These are phyloP conservation scores for Phytophthora foliorum DNA, from an alignment of 352 stramenopile genomes.

Conservation along the genomic window DNA sequence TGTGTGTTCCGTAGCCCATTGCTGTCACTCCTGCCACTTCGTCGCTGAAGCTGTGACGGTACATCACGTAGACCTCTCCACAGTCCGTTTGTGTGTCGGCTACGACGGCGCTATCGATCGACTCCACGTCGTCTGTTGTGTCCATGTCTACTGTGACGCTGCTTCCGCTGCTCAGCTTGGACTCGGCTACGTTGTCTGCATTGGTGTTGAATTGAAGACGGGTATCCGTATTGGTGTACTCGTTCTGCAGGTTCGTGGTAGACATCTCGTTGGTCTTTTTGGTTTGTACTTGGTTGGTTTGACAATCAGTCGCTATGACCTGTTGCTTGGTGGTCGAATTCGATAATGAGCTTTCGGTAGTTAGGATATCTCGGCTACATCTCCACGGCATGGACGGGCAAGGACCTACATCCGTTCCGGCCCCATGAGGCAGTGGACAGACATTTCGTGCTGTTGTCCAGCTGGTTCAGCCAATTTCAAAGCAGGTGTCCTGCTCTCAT, in stretches of 20 bases:
- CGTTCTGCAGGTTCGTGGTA: constrained; percentile 22
- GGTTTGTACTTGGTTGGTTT: constrained; percentile 10
- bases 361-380: constrained; percentile 15
- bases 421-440: constrained; percentile 10
- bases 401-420: constrained; percentile 10
- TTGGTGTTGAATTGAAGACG: constrained; percentile 8
- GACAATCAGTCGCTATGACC: constrained; percentile 23
- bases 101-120: constrained; percentile 8
- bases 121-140: constrained; percentile 24
- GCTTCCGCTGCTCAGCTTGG: constrained; percentile 18
- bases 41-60: constrained; percentile 31
- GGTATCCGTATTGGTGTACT: constrained; percentile 4
- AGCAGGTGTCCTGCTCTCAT: constrained; percentile 32
- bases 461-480: constrained; percentile 30
- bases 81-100: constrained; percentile 22
- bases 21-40: constrained; percentile 20
- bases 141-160: constrained; percentile 23
- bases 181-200: constrained; percentile 11
- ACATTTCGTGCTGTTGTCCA: constrained; percentile 16
- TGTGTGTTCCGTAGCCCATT: constrained; percentile 26
- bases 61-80: constrained; percentile 18
- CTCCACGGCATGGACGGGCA: constrained; percentile 35
- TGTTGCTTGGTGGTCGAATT: constrained; percentile 30
- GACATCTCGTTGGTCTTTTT: constrained; percentile 28
- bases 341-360: constrained; percentile 26